Evolutionary conservation across 345 rosid genomes (phyloP).

Genomic region (Gossypium raimondii): DNA sequence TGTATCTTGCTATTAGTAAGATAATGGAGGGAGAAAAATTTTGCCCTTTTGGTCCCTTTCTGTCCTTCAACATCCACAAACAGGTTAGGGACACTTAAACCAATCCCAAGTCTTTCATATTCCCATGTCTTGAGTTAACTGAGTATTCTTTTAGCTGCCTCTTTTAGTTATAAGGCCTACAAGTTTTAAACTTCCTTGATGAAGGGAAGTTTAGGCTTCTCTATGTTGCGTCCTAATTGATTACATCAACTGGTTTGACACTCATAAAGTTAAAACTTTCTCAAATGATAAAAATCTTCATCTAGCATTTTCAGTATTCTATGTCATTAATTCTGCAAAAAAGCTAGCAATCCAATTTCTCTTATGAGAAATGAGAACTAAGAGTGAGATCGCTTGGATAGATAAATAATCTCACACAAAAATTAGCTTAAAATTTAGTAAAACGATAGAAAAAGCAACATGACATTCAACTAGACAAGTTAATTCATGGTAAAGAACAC

Average conservation of each 20-base stretch:
- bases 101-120: not conserved
- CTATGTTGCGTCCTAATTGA: not conserved
- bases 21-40: not conserved
- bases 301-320: not conserved
- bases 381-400: not conserved
- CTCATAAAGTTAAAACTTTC: not conserved
- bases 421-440: not conserved
- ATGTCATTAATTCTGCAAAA: not conserved
- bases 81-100: not conserved
- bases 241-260: not conserved
- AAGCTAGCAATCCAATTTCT: not conserved
- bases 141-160: too few relatives aligned
- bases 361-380: not conserved
- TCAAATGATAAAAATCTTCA: not conserved
- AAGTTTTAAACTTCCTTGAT: not conserved
- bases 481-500: not conserved
- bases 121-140: too few relatives aligned
- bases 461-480: not conserved
- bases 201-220: not conserved
- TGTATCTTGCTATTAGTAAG: not conserved
- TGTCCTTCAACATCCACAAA: not conserved
- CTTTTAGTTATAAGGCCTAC: too few relatives aligned
- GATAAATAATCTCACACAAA: not conserved
- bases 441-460: not conserved
- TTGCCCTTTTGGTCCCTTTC: not conserved